Conservation (phyloP, 768 basidiomycete genomes). For the Vararia minispora region DNA sequence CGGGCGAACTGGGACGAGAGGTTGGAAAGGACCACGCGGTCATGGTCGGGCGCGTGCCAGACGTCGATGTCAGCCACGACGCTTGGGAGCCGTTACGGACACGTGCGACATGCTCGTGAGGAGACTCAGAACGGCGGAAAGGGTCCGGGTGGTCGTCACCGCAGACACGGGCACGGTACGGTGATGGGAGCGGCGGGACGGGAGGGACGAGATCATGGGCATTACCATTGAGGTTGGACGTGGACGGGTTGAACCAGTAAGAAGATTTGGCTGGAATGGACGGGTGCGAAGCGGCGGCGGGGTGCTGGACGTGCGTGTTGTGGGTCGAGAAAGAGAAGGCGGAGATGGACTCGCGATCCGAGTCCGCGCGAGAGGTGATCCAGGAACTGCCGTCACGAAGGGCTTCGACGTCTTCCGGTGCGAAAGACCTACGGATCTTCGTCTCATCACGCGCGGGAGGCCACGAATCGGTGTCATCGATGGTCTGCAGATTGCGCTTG, state of each 20-base stretch:
- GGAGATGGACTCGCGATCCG: slow-evolving; percentile 46
- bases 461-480: slow-evolving; percentile 49
- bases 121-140: slow-evolving; percentile 45
- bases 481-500: slow-evolving; percentile 48
- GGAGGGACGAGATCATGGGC: slow-evolving; percentile 43
- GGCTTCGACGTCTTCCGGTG: slow-evolving; percentile 61
- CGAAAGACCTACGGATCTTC: slow-evolving; percentile 50
- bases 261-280: slow-evolving; percentile 40
- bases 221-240: slow-evolving; percentile 21
- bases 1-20: slow-evolving; percentile 22
- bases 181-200: slow-evolving; percentile 42
- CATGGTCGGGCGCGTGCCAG: slow-evolving; percentile 43
- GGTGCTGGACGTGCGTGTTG: slow-evolving; percentile 32
- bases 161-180: slow-evolving; percentile 32
- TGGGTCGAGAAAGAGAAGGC: slow-evolving; percentile 68
- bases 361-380: slow-evolving; percentile 57
- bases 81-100: slow-evolving; percentile 51
- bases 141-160: slow-evolving; percentile 43
- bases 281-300: slow-evolving; percentile 23
- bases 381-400: slow-evolving; percentile 72
- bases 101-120: slow-evolving; percentile 31
- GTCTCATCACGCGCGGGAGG: slow-evolving; percentile 45
- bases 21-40: slow-evolving; percentile 65
- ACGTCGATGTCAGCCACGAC: slow-evolving; percentile 64
- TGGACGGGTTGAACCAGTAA: slow-evolving; percentile 47